Evolutionary conservation across 106 monocot genomes (phyloP).

Genomic region (Posidonia australis): DNA sequence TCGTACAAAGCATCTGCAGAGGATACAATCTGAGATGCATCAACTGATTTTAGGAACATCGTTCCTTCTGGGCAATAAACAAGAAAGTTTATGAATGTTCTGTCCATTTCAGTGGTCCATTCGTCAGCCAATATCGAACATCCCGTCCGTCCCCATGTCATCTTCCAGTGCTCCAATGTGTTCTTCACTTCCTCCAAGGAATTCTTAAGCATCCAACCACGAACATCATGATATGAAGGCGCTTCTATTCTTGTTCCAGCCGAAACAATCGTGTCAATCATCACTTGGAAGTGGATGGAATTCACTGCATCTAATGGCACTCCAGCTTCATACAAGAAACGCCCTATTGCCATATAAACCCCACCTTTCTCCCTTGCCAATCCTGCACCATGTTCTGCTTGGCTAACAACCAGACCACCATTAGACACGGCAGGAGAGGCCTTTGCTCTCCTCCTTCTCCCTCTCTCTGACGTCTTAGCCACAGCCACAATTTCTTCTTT

Average conservation of each 20-base stretch:
- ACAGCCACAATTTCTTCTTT: constrained; percentile 15
- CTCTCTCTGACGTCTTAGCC: constrained; percentile 17
- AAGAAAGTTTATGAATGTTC: constrained; percentile 62
- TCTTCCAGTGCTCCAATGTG: constrained; percentile 35
- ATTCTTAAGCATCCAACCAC: constrained; percentile 52
- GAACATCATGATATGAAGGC: constrained; percentile 65
- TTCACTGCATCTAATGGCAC: constrained; percentile 67
- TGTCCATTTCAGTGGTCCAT: constrained; percentile 42
- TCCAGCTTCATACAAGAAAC: constrained; percentile 69
- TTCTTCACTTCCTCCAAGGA: constrained; percentile 42
- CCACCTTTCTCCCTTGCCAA: constrained; percentile 34
- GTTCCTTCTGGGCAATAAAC: constrained; percentile 84
- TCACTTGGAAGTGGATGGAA: constrained; percentile 61
- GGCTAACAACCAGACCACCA: background rate
- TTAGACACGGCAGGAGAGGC: background rate
- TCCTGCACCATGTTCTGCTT: background rate
- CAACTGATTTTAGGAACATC: constrained; percentile 64
- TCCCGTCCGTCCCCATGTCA: constrained; percentile 66
- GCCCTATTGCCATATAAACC: constrained; percentile 51
- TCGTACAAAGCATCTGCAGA: constrained; percentile 71
- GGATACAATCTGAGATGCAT: constrained; percentile 58
- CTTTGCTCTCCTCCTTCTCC: constrained; percentile 22
- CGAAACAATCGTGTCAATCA: constrained; percentile 65
- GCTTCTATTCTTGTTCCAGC: constrained; percentile 39
- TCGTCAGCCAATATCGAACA: constrained; percentile 90